phyloP scores from a whole-genome alignment of 768 basidiomycete species.

The Suillus placidus region DNA sequence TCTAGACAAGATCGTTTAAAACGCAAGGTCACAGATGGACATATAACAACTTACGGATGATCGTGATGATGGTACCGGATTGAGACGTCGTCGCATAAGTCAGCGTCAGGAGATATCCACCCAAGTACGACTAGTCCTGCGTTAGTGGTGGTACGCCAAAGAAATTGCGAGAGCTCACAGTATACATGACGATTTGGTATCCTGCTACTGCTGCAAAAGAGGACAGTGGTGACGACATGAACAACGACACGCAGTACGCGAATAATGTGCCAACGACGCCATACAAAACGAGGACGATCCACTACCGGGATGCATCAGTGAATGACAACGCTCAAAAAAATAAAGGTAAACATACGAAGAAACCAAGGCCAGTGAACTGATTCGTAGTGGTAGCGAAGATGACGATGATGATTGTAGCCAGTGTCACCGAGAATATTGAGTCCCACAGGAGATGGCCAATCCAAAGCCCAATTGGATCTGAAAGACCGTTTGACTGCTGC shows the following conservation, averaged over 20 bases:
- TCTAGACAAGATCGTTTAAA: constrained; percentile 34
- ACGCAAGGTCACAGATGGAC: neutral
- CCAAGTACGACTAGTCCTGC: constrained; percentile 55
- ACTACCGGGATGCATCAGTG: constrained; percentile 42
- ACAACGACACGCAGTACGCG: constrained; percentile 64
- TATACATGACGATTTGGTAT: constrained; percentile 71
- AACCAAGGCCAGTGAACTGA: constrained; percentile 71
- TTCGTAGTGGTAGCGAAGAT: constrained; percentile 57
- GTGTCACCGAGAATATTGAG: constrained; percentile 56
- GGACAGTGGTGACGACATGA: constrained; percentile 65
- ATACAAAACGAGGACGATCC: constrained; percentile 71
- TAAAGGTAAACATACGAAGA: constrained; percentile 48
- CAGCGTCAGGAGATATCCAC: constrained; percentile 68
- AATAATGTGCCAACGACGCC: constrained; percentile 70
- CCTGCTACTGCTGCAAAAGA: constrained; percentile 75
- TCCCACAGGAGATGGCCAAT: constrained; percentile 81
- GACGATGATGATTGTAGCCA: constrained; percentile 65
- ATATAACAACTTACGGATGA: constrained; percentile 47
- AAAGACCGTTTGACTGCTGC: constrained; percentile 78
- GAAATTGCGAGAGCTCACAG: constrained; percentile 47
- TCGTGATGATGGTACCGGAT: constrained; percentile 56
- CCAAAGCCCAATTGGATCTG: constrained; percentile 73
- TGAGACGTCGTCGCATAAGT: constrained; percentile 70
- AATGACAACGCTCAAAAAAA: neutral
- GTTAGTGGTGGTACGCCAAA: neutral